Base-by-base conservation (phyloP, 2,329 filamentous ascomycete species). In the Ceratocystis lukuohia region DNA sequence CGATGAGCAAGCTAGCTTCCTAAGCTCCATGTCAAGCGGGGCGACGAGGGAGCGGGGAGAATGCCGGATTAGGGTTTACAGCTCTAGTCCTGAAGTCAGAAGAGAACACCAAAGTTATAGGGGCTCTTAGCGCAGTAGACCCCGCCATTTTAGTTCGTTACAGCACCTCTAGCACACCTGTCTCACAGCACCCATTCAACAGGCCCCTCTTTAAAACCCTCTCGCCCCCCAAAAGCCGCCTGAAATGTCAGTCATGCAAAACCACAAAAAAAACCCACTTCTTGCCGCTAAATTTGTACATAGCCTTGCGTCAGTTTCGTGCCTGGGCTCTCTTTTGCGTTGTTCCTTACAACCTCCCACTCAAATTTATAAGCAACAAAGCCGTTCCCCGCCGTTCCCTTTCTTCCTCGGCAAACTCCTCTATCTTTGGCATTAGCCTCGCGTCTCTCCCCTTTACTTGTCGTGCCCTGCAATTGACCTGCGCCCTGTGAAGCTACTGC, bases 251-350 rank as follows among this genome's bases (percentile, higher is more conserved):
- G 50, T 56, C 50, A 56, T 30, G 15, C 50, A 56, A 25, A 41
- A 41, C 37, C 25, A 56, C 50, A 56, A 25, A 56, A 56, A 25
- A 56, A 48, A 46, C 8, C 45, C 45, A 48, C 45, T 48, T 25
- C 20, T 15, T 25, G 50, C n/a, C 22, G 46, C n/a, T 20, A 56
- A 56, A 56, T 56, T 56, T 56, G 50, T 28, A 20, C 6, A 5
- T 28, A 56, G 50, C 50, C 50, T 56, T 56, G 50, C 50, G 50
- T 56, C 50, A 56, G 50, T 56, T 56, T 56, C 12, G 50, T 28
- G 37, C 37, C 20, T 56, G 22, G 12, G 17, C 20, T 48, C 20
- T 48, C 45, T 48, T 48, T 17, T 20, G n/a, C 15, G 3, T n/a
- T 15, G 45, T 17, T 12, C 6, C 20, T 50, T 17, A 50, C 46